These are phyloP conservation scores for Aspergillaceae sp. DNA, from an alignment of 2,329 filamentous ascomycete genomes.

Conservation along the genomic window DNA sequence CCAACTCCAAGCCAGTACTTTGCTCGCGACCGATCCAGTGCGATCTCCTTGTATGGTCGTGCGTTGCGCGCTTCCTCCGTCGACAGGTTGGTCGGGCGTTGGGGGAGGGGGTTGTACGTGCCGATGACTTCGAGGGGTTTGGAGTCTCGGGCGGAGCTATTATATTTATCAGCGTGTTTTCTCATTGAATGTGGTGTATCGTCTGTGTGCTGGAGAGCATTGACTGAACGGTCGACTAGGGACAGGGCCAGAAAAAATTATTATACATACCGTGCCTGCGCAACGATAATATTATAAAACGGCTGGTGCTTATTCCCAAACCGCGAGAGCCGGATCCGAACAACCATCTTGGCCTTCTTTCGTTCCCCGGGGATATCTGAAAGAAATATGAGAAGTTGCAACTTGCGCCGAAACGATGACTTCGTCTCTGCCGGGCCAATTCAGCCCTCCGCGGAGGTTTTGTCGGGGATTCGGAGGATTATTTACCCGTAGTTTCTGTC, in stretches of 20 bases:
- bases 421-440: too few species aligned
- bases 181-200: neutral
- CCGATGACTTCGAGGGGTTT: conserved; percentile 88
- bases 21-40: conserved; percentile 69
- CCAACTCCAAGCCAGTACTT: conserved; percentile 97
- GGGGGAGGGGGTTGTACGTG: conserved; percentile 53
- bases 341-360: conserved; percentile 58
- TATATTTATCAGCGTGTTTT: conserved; percentile 3
- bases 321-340: conserved; percentile 87
- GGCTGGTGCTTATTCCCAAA: conserved; percentile 84
- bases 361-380: neutral
- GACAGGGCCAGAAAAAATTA: neutral
- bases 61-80: conserved; percentile 44
- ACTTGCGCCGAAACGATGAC: too few species aligned
- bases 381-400: too few species aligned
- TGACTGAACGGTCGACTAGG: neutral
- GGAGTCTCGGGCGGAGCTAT: conserved; percentile 73
- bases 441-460: conserved; percentile 21
- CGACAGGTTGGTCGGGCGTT: conserved; percentile 41
- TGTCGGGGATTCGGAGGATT: conserved; percentile 14
- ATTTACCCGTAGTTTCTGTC: conserved; percentile 12
- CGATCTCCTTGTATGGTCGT: conserved; percentile 80
- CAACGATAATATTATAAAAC: conserved; percentile 95
- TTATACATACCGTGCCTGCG: conserved; percentile 68
- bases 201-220: neutral